Percentiles rank a stretch among this genome's conserved stretches.
These are phyloP conservation scores for Ascochyta viciae-villosae DNA, from an alignment of 2,329 filamentous ascomycete species.

Conservation along the genomic window DNA sequence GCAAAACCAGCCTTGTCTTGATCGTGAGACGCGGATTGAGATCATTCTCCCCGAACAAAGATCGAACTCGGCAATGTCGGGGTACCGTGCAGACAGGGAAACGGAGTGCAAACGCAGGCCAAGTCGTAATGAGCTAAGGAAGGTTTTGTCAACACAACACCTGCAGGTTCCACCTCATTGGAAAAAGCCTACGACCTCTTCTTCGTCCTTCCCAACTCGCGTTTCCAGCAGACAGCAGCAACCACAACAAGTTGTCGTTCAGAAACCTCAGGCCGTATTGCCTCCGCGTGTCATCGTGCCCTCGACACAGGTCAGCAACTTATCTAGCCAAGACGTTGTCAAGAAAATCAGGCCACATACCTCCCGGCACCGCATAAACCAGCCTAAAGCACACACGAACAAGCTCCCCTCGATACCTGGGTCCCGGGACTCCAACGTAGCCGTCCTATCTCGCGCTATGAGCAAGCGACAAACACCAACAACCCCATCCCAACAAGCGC, in stretches of 20 bases:
- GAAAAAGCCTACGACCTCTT: background rate
- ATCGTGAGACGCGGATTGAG: background rate
- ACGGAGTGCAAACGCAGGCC: background rate
- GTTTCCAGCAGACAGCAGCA: background rate
- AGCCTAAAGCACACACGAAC: background rate
- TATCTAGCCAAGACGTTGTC: background rate
- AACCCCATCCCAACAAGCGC: background rate
- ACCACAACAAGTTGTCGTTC: background rate
- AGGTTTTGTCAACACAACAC: background rate
- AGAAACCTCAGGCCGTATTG: background rate
- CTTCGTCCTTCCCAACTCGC: background rate
- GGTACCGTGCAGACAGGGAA: constrained; percentile 9
- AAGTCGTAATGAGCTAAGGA: background rate
- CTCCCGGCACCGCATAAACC: background rate
- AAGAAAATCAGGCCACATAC: background rate
- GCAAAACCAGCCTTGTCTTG: background rate
- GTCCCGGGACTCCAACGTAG: background rate
- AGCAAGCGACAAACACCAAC: background rate
- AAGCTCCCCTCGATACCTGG: background rate
- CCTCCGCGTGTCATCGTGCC: background rate
- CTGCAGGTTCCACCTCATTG: background rate
- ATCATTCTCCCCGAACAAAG: background rate
- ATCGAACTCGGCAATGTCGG: constrained; percentile 4
- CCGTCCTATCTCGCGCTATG: background rate
- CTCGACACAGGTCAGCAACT: background rate